phyloP scores from a whole-genome alignment of 2,329 filamentous ascomycete genomes.

The Ophiostoma tasmaniense region DNA sequence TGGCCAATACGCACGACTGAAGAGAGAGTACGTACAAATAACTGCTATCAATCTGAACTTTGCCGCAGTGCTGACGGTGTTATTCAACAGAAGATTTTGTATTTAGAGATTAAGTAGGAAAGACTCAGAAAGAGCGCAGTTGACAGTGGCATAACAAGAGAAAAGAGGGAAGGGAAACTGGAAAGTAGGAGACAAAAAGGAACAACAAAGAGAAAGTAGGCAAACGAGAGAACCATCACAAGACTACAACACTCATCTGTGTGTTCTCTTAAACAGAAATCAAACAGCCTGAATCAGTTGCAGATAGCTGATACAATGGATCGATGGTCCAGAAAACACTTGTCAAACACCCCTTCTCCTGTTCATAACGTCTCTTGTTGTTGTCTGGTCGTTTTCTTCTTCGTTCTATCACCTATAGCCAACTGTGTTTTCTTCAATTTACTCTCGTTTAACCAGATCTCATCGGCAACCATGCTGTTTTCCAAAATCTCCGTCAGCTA shows the following conservation, averaged over 20 bases:
- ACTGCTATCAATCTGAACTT: too few relatives aligned
- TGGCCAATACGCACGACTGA: not conserved
- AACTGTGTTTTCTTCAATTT: not conserved
- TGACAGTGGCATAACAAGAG: too few relatives aligned
- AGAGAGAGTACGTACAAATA: not conserved
- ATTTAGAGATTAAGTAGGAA: not conserved
- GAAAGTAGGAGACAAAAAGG: not conserved
- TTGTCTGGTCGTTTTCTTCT: not conserved
- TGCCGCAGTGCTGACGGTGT: too few relatives aligned
- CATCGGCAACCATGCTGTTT: not conserved
- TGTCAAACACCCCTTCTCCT: conserved; percentile 24
- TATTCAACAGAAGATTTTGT: too few relatives aligned
- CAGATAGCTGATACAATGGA: conserved; percentile 27
- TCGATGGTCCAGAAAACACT: conserved; percentile 23
- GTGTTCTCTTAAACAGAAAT: conserved; percentile 18
- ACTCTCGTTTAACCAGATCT: not conserved
- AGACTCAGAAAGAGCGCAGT: not conserved
- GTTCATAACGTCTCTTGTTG: conserved; percentile 6
- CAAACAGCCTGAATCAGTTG: conserved; percentile 21
- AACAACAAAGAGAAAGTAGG: not conserved
- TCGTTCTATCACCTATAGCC: not conserved
- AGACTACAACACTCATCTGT: conserved; percentile 3
- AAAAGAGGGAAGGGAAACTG: too few relatives aligned
- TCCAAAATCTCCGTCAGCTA: not conserved
- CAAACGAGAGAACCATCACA: not conserved